Base-by-base conservation (phyloP, 306 rosid genomes). In the Quercus bicolor region DNA sequence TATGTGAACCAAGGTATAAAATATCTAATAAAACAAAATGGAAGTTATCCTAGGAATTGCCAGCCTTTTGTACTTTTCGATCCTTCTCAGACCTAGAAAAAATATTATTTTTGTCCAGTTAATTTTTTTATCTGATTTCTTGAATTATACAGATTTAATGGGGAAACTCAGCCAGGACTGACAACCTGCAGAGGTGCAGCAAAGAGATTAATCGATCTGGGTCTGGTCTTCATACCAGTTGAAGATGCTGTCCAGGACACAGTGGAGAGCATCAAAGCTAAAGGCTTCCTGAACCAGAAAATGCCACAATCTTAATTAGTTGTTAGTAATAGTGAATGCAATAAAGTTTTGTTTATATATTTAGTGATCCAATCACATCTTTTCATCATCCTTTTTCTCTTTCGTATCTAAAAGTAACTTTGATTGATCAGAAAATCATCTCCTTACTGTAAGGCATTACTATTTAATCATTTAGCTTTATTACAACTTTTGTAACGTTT, bases 121-220 rank as follows among this genome's bases (percentile, higher is more conserved):
- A 48, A 0, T 69, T 23, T 52, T 60, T 43, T 16, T 51, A 61
- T 52, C 18, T 79, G 55, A 59, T 68, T 55, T 19, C 60, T 80
- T 77, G 75, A 77, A 73, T 3, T 37, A 18, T 85, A 80, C 93
- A 94, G 98, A 72, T 89, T 94, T 75, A 80, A 51, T 2, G 79
- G 66, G 6, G 95, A 89, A 85, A 94, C 98, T 69, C 97, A 91
- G 74, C 97, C 92, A 51, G 95, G 95, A 5, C 66, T 94, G 62
- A 75, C 77, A 75, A 84, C 87, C 20, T 86, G 89, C 81, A 75
- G 77, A 81, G 90, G 88, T 78, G 97, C 97, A 70, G 91, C 97
- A 10, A 94, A 62, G 87, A 88, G 87, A 79, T 78, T 94, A 59
- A 85, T 88, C 13, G 86, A 92, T 59, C 81, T 94, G 81, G 98